Evolutionary conservation across 352 stramenopile species (phyloP).

Genomic region (Globisporangium canariense): DNA sequence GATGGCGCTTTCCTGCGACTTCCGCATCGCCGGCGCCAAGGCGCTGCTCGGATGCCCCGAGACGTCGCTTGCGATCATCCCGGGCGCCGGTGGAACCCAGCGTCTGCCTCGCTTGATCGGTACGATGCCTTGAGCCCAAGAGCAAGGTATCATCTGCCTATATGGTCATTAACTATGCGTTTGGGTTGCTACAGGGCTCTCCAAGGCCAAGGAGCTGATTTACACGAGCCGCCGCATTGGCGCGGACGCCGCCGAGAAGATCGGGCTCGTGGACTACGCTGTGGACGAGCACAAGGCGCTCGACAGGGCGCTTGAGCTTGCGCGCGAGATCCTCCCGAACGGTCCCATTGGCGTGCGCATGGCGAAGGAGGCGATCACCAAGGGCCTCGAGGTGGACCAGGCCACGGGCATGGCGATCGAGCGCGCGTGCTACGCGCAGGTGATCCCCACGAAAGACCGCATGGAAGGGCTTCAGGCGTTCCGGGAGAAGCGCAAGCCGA

Average conservation of each 20-base stretch:
- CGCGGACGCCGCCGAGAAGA: slow-evolving; percentile 66
- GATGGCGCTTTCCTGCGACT: slow-evolving; percentile 90
- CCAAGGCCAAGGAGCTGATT: slow-evolving; percentile 94
- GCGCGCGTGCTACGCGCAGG: slow-evolving; percentile 87
- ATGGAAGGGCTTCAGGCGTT: slow-evolving; percentile 92
- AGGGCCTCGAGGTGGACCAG: slow-evolving; percentile 84
- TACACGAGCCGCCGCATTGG: slow-evolving; percentile 88
- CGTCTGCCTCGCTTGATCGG: slow-evolving; percentile 90
- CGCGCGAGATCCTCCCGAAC: slow-evolving; percentile 89
- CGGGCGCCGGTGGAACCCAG: slow-evolving; percentile 91
- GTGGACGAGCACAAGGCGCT: slow-evolving; percentile 66
- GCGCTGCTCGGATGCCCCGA: slow-evolving; percentile 89
- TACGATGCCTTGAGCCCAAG: slow-evolving; percentile 7
- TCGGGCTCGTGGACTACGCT: slow-evolving; percentile 89
- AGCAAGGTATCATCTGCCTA: background rate
- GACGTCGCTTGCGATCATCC: slow-evolving; percentile 92
- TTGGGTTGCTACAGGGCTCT: slow-evolving; percentile 36
- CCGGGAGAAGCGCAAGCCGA: slow-evolving; percentile 89
- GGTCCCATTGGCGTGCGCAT: slow-evolving; percentile 90
- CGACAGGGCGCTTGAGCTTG: slow-evolving; percentile 77
- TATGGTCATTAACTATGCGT: background rate
- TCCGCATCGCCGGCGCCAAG: slow-evolving; percentile 86
- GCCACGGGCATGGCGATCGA: slow-evolving; percentile 89
- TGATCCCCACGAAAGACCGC: slow-evolving; percentile 90
- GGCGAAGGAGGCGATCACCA: slow-evolving; percentile 23